Percentiles rank a stretch among this genome's conserved stretches.
Conservation (phyloP, 345 rosid species). For the Cardamine resedifolia region DNA sequence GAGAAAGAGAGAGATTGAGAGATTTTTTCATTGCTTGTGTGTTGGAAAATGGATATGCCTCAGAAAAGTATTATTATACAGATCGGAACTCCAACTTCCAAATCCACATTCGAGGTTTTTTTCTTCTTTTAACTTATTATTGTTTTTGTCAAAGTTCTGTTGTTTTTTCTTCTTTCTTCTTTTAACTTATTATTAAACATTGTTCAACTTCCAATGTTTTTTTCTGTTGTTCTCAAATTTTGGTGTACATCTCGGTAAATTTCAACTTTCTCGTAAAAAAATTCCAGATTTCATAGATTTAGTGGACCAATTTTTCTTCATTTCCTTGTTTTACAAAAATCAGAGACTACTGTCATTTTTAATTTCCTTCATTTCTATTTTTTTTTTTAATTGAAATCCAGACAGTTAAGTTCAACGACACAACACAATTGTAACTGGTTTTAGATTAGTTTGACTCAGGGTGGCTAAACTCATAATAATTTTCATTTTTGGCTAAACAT, state of each 20-base stretch:
- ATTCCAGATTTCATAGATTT: slow-evolving; percentile 3
- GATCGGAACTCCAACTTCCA: slow-evolving; percentile 64
- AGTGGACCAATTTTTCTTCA: background rate
- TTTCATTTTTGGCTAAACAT: too few relatives aligned
- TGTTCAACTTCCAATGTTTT: too few relatives aligned
- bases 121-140: background rate
- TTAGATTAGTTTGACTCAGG: slow-evolving; percentile 3
- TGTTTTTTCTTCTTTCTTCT: background rate
- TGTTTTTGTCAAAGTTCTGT: slow-evolving; percentile 9
- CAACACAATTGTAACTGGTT: background rate
- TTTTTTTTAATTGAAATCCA: slow-evolving; percentile 3
- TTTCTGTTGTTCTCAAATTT: slow-evolving; percentile 1
- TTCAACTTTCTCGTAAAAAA: background rate
- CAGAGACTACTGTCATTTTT: too few relatives aligned
- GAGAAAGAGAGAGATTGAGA: slow-evolving; percentile 40
- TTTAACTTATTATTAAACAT: too few relatives aligned
- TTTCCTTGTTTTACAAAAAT: background rate
- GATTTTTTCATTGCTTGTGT: slow-evolving; percentile 24
- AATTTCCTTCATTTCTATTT: background rate
- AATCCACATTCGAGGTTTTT: slow-evolving; percentile 69
- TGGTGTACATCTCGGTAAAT: slow-evolving; percentile 5
- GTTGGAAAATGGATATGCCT: slow-evolving; percentile 74
- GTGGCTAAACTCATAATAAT: background rate
- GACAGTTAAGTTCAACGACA: slow-evolving; percentile 7
- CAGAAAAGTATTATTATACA: slow-evolving; percentile 56